phyloP scores from a whole-genome alignment of 2,329 filamentous ascomycete genomes.

The Keithomyces neogunnii region DNA sequence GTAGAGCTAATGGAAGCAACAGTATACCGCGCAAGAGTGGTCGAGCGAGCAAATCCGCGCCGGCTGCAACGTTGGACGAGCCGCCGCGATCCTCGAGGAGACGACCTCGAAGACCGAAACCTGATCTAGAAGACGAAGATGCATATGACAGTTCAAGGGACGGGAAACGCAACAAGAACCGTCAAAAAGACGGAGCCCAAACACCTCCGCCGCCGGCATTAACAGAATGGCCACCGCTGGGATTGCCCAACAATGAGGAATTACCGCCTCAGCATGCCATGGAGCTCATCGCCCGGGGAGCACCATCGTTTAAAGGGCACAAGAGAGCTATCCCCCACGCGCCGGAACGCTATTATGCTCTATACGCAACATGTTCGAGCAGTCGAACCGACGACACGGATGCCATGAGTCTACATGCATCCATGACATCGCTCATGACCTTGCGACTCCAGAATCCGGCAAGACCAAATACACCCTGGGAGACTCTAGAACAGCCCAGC shows the following conservation, averaged over 20 bases:
- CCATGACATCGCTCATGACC: constrained; percentile 52
- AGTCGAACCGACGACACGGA: constrained; percentile 38
- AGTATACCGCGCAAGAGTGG: constrained; percentile 2
- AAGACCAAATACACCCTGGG: constrained; percentile 48
- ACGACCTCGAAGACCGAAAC: constrained; percentile 32
- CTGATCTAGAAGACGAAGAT: constrained; percentile 14
- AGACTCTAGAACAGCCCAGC: constrained; percentile 67
- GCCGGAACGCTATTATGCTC: constrained; percentile 44
- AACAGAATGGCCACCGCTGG: constrained; percentile 47
- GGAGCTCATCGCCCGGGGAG: constrained; percentile 50
- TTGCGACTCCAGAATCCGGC: constrained; percentile 37
- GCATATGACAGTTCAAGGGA: neutral
- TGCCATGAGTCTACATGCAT: constrained; percentile 39
- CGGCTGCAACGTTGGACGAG: neutral
- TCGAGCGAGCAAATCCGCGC: neutral
- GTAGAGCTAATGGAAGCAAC: neutral
- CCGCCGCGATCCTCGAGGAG: constrained; percentile 25
- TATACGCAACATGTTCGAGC: constrained; percentile 42
- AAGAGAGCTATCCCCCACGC: constrained; percentile 45
- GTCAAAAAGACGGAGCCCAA: neutral
- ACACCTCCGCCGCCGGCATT: constrained; percentile 2
- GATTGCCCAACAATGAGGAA: constrained; percentile 38
- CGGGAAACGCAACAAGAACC: constrained; percentile 1
- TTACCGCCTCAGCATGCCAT: constrained; percentile 45
- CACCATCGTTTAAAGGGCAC: constrained; percentile 47